These are phyloP conservation scores for Verbascum thapsus DNA, from an alignment of 257 asterid species.

Conservation along the genomic window DNA sequence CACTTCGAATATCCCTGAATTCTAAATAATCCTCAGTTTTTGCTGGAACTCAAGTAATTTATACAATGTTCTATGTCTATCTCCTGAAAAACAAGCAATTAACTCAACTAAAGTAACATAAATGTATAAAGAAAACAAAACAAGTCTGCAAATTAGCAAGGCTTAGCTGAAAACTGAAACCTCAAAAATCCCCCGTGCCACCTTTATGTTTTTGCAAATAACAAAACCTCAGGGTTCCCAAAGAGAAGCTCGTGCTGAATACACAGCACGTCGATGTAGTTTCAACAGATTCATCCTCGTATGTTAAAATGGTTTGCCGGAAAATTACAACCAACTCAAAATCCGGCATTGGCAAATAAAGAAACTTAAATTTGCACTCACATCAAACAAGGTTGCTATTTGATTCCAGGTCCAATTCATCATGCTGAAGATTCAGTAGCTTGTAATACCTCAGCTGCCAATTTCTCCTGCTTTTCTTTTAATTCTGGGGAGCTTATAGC, in stretches of 20 bases:
- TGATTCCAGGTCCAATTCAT: constrained; percentile 30
- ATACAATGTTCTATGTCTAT: constrained; percentile 32
- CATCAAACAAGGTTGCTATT: constrained; percentile 50
- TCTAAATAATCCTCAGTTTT: constrained; percentile 9
- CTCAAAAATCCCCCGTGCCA: constrained; percentile 6
- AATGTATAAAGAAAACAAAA: constrained; percentile 13
- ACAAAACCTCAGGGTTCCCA: background rate
- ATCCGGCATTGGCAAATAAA: background rate
- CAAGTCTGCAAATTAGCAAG: background rate
- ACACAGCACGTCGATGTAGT: constrained; percentile 26
- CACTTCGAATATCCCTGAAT: background rate
- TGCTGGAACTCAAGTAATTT: constrained; percentile 25
- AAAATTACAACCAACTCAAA: background rate
- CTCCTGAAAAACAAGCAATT: constrained; percentile 9
- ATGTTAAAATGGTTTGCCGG: constrained; percentile 20
- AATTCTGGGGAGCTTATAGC: constrained; percentile 51
- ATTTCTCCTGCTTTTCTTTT: constrained; percentile 58
- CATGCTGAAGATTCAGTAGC: constrained; percentile 31
- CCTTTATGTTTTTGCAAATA: background rate
- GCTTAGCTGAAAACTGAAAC: background rate
- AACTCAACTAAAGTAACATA: constrained; percentile 16
- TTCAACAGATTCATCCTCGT: constrained; percentile 37
- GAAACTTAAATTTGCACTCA: constrained; percentile 22
- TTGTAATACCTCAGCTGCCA: constrained; percentile 51
- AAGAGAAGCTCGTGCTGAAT: constrained; percentile 1